A percentile compares a stretch with the other conserved stretches of the same genome.
Conservation (phyloP, 805 yeast genomes). For the Saturnispora sekii region DNA sequence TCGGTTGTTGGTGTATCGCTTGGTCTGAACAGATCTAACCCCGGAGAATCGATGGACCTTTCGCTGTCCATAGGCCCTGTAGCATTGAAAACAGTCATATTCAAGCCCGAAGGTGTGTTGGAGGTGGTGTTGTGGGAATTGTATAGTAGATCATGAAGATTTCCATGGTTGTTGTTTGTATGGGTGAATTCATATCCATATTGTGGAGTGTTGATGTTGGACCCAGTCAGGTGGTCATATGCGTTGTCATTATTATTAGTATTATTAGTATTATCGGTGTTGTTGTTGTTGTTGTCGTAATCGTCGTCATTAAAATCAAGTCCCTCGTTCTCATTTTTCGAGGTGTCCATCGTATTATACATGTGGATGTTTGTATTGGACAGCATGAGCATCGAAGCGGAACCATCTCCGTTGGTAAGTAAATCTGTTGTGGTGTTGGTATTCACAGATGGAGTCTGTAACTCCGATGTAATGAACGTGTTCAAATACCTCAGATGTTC, state of each 20-base stretch:
- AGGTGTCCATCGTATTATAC: no score
- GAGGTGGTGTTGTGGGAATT: no score
- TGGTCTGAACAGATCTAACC: constrained; percentile 10
- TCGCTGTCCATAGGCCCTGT: constrained; percentile 11
- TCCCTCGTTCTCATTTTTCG: no score
- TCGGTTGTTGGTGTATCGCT: constrained; percentile 4
- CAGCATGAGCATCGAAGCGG: no score
- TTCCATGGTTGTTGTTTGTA: neutral
- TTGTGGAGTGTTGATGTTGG: constrained; percentile 6
- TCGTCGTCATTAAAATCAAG: no score
- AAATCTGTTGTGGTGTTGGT: constrained; percentile 5
- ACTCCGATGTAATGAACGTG: constrained; percentile 21
- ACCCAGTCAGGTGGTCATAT: neutral
- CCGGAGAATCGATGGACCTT: constrained; percentile 10
- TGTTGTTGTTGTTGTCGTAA: neutral
- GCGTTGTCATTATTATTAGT: neutral
- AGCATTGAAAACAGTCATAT: constrained; percentile 9
- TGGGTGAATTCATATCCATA: neutral
- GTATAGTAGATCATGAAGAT: constrained; percentile 2
- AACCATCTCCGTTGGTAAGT: no score
- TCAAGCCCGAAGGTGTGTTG: neutral
- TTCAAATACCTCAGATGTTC: constrained; percentile 27
- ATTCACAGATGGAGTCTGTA: constrained; percentile 7
- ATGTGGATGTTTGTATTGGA: no score
- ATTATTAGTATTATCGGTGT: neutral